Evolutionary conservation across 139 green algal species (phyloP).

Genomic region (Chlamydomonas schloesseri): DNA sequence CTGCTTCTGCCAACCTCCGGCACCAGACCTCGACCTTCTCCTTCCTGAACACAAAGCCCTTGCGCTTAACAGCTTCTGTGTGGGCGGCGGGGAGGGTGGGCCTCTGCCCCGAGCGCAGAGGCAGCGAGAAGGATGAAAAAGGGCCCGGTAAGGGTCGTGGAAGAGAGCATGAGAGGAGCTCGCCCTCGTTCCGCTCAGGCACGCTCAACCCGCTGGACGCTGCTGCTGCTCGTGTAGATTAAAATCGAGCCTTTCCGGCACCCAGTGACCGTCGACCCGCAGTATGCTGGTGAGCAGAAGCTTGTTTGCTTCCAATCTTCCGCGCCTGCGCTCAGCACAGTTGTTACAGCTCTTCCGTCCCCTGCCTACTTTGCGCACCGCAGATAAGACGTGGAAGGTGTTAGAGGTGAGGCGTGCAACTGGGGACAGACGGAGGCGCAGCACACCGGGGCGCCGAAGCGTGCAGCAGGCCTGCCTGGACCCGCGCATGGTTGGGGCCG

Average conservation of each 20-base stretch:
- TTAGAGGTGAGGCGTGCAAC: conserved; percentile 68
- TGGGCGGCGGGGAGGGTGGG: not conserved
- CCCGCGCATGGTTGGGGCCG: too few relatives aligned
- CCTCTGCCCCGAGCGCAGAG: not conserved
- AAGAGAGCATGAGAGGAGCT: not conserved
- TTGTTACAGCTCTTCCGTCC: too few relatives aligned
- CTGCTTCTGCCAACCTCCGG: too few relatives aligned
- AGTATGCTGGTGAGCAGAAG: conserved; percentile 82
- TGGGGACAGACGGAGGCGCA: too few relatives aligned
- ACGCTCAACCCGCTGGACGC: not conserved
- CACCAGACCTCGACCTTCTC: too few relatives aligned
- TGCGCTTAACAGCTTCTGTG: too few relatives aligned
- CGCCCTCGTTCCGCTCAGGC: not conserved
- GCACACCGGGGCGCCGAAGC: too few relatives aligned
- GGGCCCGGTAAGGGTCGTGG: not conserved
- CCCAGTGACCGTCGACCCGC: conserved; percentile 88
- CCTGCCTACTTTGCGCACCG: not conserved
- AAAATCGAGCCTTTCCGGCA: conserved; percentile 97
- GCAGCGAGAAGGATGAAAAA: not conserved
- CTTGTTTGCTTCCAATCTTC: too few relatives aligned
- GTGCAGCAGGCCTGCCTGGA: too few relatives aligned
- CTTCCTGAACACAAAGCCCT: too few relatives aligned
- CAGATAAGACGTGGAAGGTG: conserved; percentile 97
- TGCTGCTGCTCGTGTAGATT: conserved; percentile 47
- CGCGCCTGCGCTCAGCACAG: too few relatives aligned